These are phyloP conservation scores for Apophysomyces variabilis DNA, from an alignment of 371 early-diverging fungal species.

Conservation along the genomic window DNA sequence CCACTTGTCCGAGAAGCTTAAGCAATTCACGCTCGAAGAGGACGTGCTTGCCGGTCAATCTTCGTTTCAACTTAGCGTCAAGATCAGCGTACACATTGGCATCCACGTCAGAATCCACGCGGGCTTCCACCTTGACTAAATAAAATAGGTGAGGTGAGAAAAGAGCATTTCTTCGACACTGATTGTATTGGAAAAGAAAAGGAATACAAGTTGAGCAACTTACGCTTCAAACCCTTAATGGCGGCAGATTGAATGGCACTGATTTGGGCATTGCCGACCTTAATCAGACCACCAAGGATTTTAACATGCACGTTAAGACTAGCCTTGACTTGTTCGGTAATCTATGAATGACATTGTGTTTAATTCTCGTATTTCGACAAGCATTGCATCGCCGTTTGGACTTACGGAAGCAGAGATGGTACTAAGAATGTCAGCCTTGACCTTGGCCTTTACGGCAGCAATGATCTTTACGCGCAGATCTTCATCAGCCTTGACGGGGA, in stretches of 20 bases:
- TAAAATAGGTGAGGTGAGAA: neutral
- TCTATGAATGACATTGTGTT: neutral
- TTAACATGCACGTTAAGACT: constrained; percentile 6
- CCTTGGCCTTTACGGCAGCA: constrained; percentile 14
- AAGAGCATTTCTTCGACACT: neutral
- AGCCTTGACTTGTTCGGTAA: constrained; percentile 16
- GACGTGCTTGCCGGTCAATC: neutral
- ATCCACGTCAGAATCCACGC: constrained; percentile 6
- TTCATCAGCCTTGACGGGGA: constrained; percentile 15
- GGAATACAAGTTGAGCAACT: neutral
- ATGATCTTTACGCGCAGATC: constrained; percentile 12
- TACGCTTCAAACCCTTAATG: constrained; percentile 6
- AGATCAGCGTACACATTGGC: constrained; percentile 10
- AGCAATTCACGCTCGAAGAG: constrained; percentile 7
- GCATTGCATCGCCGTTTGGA: neutral
- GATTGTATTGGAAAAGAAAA: neutral
- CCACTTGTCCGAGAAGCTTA: constrained; percentile 6
- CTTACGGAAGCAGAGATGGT: constrained; percentile 10
- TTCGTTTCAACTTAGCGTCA: constrained; percentile 2
- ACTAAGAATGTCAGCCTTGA: constrained; percentile 18
- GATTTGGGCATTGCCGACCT: constrained; percentile 12
- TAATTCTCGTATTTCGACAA: neutral
- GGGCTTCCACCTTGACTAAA: constrained; percentile 6
- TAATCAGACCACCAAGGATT: constrained; percentile 15
- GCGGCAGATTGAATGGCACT: constrained; percentile 1